Conservation (phyloP, 352 stramenopile genomes). For the Hyaloperonospora arabidopsidis region DNA sequence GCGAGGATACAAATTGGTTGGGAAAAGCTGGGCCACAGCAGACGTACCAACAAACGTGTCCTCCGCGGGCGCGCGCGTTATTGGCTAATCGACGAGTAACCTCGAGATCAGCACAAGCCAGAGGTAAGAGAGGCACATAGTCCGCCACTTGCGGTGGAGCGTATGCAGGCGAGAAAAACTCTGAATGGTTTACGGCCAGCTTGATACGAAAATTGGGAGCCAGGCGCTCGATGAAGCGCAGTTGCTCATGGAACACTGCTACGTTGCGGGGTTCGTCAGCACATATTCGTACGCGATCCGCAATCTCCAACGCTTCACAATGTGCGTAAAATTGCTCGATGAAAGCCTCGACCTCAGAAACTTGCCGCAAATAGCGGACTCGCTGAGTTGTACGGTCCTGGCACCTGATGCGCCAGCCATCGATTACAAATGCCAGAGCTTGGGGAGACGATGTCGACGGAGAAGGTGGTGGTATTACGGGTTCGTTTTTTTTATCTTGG, state of each 20-base stretch:
- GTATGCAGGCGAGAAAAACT: constrained; percentile 51
- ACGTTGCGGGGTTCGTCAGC: constrained; percentile 61
- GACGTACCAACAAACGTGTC: constrained; percentile 75
- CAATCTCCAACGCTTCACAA: constrained; percentile 44
- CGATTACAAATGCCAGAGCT: constrained; percentile 33
- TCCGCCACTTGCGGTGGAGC: constrained; percentile 59
- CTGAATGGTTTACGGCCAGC: constrained; percentile 64
- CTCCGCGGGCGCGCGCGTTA: constrained; percentile 49
- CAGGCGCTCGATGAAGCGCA: constrained; percentile 52
- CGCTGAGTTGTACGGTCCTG: constrained; percentile 43
- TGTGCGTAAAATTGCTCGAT: constrained; percentile 62
- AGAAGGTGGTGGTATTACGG: constrained; percentile 11
- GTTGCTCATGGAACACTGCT: constrained; percentile 49
- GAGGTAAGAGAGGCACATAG: constrained; percentile 58
- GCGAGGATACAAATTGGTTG: constrained; percentile 76
- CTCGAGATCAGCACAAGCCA: constrained; percentile 57
- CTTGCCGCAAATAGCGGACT: constrained; percentile 45
- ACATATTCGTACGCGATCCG: constrained; percentile 60
- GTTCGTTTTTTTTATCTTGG: constrained; percentile 12
- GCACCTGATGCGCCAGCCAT: constrained; percentile 67
- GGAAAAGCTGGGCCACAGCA: constrained; percentile 60
- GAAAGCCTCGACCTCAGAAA: constrained; percentile 56
- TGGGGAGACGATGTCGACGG: constrained; percentile 11
- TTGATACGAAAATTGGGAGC: constrained; percentile 66
- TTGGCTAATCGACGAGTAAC: constrained; percentile 42